A percentile compares a stretch with the other conserved stretches of the same genome.
Conservation (phyloP, 331 rosid genomes). For the Malus hybrid region DNA sequence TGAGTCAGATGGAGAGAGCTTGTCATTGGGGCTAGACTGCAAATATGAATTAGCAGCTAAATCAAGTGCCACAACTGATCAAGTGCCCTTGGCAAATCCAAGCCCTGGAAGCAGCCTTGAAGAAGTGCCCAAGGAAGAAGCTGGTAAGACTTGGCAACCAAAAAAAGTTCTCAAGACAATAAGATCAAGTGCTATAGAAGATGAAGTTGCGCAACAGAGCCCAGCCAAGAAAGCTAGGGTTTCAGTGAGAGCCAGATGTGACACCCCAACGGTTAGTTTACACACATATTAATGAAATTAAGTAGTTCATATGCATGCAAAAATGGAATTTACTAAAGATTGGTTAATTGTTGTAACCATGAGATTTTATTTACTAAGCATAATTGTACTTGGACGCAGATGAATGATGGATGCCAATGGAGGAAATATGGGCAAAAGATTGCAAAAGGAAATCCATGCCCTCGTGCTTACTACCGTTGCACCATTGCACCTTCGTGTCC, state of each 20-base stretch:
- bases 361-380: not conserved
- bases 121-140: slow-evolving; percentile 44
- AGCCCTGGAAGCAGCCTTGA: slow-evolving; percentile 45
- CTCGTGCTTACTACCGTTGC: slow-evolving; percentile 93
- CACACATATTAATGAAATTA: not conserved
- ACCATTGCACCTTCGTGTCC: slow-evolving; percentile 79
- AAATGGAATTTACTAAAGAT: not conserved
- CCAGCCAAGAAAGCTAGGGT: slow-evolving; percentile 78
- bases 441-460: slow-evolving; percentile 93
- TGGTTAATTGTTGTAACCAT: not conserved
- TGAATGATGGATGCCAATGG: slow-evolving; percentile 98
- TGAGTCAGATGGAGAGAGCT: slow-evolving; percentile 20
- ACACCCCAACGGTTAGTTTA: slow-evolving; percentile 64
- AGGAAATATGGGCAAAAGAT: slow-evolving; percentile 92
- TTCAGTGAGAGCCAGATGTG: slow-evolving; percentile 84
- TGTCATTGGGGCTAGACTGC: slow-evolving; percentile 65
- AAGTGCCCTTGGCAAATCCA: slow-evolving; percentile 22
- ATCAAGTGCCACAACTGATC: slow-evolving; percentile 29
- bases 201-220: slow-evolving; percentile 54
- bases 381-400: slow-evolving; percentile 25
- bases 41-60: slow-evolving; percentile 40
- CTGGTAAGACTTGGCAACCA: slow-evolving; percentile 39
- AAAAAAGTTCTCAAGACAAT: slow-evolving; percentile 30
- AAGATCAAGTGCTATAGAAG: slow-evolving; percentile 41
- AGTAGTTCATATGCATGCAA: not conserved